These are phyloP conservation scores for Ophiobolus disseminans DNA, from an alignment of 2,329 filamentous ascomycete species.

Conservation along the genomic window DNA sequence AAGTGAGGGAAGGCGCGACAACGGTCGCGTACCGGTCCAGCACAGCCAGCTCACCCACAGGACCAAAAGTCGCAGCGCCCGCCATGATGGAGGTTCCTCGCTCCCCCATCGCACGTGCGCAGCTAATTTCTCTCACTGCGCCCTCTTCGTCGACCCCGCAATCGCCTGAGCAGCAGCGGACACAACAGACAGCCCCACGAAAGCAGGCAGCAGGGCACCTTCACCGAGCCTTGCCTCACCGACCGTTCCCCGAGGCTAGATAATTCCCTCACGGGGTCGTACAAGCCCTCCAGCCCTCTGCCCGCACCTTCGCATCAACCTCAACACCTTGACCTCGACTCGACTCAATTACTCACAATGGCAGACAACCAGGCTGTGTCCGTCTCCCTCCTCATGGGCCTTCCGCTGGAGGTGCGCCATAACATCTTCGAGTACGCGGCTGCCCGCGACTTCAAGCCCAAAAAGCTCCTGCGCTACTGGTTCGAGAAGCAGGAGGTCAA, in stretches of 20 bases:
- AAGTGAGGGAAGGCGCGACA: no score
- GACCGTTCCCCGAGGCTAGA: background rate
- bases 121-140: no score
- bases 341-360: constrained; percentile 9
- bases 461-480: constrained; percentile 41
- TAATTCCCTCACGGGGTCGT: background rate
- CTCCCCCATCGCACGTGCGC: no score
- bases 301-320: background rate
- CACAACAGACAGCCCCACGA: background rate
- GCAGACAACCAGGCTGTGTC: constrained; percentile 5
- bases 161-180: background rate
- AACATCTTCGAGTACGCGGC: constrained; percentile 34
- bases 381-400: constrained; percentile 20
- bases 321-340: constrained; percentile 2
- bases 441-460: constrained; percentile 22
- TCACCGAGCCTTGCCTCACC: background rate
- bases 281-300: background rate
- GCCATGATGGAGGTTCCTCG: no score
- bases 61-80: no score
- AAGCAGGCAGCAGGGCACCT: constrained; percentile 2
- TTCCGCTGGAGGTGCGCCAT: constrained; percentile 45
- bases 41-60: no score
- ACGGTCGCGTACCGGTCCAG: no score
- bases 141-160: no score
- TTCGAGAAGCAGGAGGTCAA: constrained; percentile 45